Conservation (phyloP, 352 stramenopile species). For the Hyaloperonospora arabidopsidis region DNA sequence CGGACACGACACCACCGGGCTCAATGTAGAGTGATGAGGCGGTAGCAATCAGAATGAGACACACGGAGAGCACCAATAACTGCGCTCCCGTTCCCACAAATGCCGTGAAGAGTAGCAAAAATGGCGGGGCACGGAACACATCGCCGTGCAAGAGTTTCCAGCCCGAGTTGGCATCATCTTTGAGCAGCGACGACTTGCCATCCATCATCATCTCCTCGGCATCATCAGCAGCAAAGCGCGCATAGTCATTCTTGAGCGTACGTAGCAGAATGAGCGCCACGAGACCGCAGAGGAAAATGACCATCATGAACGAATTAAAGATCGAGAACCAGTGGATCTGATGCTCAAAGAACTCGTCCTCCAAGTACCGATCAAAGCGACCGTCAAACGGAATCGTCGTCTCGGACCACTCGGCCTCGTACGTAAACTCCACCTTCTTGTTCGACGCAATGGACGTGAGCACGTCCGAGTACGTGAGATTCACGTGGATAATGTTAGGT, state of each 20-base stretch:
- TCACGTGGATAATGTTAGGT: conserved; percentile 96
- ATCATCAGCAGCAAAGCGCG: conserved; percentile 83
- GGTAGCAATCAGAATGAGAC: conserved; percentile 95
- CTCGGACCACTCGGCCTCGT: conserved; percentile 89
- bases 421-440: conserved; percentile 90
- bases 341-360: conserved; percentile 99
- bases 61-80: conserved; percentile 88
- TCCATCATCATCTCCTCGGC: conserved; percentile 82
- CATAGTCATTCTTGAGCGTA: conserved; percentile 92
- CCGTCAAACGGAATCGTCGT: conserved; percentile 91
- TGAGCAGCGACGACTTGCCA: conserved; percentile 69
- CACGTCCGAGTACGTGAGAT: conserved; percentile 91
- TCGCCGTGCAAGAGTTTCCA: conserved; percentile 96
- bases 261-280: conserved; percentile 91
- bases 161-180: conserved; percentile 81
- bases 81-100: conserved; percentile 94
- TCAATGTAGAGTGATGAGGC: conserved; percentile 94
- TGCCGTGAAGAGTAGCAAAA: conserved; percentile 92
- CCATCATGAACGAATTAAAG: conserved; percentile 98
- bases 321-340: conserved; percentile 98
- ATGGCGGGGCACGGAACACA: conserved; percentile 89
- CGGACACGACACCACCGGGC: conserved; percentile 91
- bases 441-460: conserved; percentile 79
- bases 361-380: conserved; percentile 96
- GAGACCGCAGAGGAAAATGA: conserved; percentile 92